Evolutionary conservation across 495 filamentous ascomycete species (phyloP).

Genomic region (Aspergillus conjunctus): DNA sequence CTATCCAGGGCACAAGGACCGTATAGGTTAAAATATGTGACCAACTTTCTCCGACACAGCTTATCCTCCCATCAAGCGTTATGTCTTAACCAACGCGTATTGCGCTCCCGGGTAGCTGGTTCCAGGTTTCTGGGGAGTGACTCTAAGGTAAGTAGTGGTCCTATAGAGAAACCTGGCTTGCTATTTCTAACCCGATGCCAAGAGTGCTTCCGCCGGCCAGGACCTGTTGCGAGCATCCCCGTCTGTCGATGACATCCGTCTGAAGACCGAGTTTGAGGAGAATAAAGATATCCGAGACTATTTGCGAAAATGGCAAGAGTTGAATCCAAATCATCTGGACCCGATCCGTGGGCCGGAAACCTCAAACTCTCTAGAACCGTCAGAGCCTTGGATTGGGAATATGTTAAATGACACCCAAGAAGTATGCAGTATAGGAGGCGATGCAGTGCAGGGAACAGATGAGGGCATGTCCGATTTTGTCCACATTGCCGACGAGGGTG

Average conservation of each 20-base stretch:
- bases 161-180: neutral
- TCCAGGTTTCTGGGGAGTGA: slow-evolving; percentile 15
- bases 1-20: slow-evolving; percentile 28
- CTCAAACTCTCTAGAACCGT: slow-evolving; percentile 13
- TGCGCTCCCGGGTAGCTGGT: neutral
- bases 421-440: slow-evolving; percentile 30
- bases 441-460: slow-evolving; percentile 28
- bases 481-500: slow-evolving; percentile 41
- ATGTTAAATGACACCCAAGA: slow-evolving; percentile 51
- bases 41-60: slow-evolving; percentile 11
- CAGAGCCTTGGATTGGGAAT: slow-evolving; percentile 29
- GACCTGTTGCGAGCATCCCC: slow-evolving; percentile 16
- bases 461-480: slow-evolving; percentile 36
- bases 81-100: slow-evolving; percentile 3
- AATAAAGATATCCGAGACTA: slow-evolving; percentile 51
- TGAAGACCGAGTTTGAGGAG: slow-evolving; percentile 39
- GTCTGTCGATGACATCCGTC: slow-evolving; percentile 31
- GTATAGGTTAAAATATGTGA: slow-evolving; percentile 23
- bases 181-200: neutral
- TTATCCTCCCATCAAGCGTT: slow-evolving; percentile 4
- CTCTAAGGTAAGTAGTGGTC: slow-evolving; percentile 17
- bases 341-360: slow-evolving; percentile 36
- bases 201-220: slow-evolving; percentile 10
- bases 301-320: slow-evolving; percentile 55
- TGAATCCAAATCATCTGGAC: slow-evolving; percentile 36